A percentile compares a stretch with the other conserved stretches of the same genome.
Conservation (phyloP, 345 rosid genomes). For the Eucalyptus decipiens region DNA sequence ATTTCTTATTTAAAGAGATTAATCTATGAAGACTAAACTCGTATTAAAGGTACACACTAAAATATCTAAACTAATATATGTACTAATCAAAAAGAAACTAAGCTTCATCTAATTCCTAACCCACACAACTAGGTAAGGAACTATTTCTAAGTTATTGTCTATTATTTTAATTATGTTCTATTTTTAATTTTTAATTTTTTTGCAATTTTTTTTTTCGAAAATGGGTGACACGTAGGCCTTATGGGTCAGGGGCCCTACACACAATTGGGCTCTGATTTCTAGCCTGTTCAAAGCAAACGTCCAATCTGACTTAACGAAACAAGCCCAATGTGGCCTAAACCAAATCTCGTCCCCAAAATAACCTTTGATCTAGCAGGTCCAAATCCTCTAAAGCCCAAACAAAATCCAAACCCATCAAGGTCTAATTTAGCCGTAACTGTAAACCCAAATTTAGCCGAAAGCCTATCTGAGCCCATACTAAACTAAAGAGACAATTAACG, state of each 20-base stretch:
- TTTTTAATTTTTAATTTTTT: no score
- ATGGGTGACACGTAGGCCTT: neutral
- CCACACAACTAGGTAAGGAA: neutral
- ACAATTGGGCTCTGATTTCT: neutral
- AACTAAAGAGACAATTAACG: no score
- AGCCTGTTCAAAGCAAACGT: neutral
- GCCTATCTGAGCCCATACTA: neutral
- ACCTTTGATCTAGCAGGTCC: neutral
- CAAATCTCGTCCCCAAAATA: neutral
- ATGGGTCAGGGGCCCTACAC: neutral
- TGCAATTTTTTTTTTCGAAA: no score
- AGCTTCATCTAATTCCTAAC: neutral
- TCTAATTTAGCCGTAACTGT: neutral
- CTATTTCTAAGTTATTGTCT: neutral
- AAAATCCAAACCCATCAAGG: neutral
- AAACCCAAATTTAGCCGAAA: neutral
- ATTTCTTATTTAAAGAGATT: neutral
- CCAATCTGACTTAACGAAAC: neutral
- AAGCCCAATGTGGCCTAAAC: neutral
- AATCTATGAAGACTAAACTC: neutral
- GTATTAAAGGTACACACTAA: neutral
- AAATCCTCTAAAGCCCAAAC: neutral
- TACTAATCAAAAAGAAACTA: neutral
- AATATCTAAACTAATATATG: neutral
- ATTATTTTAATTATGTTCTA: no score